Evolutionary conservation across 2,329 filamentous ascomycete genomes (phyloP).

Genomic region (Parasarocladium wereldwijsianum): DNA sequence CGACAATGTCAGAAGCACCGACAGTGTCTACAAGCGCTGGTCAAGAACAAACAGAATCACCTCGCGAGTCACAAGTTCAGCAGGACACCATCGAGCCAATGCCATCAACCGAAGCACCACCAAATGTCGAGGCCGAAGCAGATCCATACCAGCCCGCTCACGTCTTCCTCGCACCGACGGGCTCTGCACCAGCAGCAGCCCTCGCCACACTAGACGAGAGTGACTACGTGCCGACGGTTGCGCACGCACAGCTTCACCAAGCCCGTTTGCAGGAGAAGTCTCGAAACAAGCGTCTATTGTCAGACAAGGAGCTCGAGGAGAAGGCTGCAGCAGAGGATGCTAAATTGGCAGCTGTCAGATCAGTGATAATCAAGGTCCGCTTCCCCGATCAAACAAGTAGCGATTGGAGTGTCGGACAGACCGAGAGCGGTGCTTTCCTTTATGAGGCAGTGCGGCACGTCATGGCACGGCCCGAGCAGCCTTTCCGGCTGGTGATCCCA

Average conservation of each 20-base stretch:
- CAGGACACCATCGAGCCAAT: too few relatives aligned
- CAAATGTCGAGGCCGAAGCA: not conserved
- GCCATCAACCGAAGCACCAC: conserved; percentile 1
- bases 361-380: conserved; percentile 63
- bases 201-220: conserved; percentile 49
- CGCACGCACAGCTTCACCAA: conserved; percentile 64
- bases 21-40: conserved; percentile 5
- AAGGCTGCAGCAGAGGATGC: conserved; percentile 51
- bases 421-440: conserved; percentile 55
- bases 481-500: conserved; percentile 58
- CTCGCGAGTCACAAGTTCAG: too few relatives aligned
- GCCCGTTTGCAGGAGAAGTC: conserved; percentile 43
- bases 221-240: conserved; percentile 65
- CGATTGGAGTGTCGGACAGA: conserved; percentile 52
- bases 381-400: conserved; percentile 78
- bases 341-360: conserved; percentile 49
- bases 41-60: not conserved
- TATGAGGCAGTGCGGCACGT: conserved; percentile 62
- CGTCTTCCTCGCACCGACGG: conserved; percentile 66
- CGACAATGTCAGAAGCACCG: conserved; percentile 10
- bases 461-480: conserved; percentile 47
- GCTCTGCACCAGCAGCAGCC: conserved; percentile 62
- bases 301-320: conserved; percentile 67
- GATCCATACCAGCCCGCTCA: conserved; percentile 39
- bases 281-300: conserved; percentile 64